Evolutionary conservation across 2,329 filamentous ascomycete genomes (phyloP).

Genomic region (Rhynchosporium agropyri): DNA sequence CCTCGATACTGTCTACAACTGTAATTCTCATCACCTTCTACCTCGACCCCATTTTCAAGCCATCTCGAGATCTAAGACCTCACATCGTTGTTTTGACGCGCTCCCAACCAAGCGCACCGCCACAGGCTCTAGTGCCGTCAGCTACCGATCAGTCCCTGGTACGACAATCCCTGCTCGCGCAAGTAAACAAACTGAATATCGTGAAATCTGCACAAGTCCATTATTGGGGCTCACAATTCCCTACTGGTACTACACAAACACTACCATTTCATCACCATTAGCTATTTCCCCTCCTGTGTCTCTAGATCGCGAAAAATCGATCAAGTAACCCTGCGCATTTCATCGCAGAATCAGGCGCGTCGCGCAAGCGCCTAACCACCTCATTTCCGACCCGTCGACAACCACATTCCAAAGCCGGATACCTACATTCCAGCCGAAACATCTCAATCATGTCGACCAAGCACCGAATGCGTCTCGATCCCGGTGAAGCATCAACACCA

Average conservation of each 20-base stretch:
- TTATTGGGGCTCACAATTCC: neutral
- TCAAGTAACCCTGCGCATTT: neutral
- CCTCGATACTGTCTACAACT: too few relatives aligned
- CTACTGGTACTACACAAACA: neutral
- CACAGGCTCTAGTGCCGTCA: neutral
- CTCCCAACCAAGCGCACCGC: neutral
- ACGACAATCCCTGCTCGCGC: neutral
- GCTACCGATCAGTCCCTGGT: neutral
- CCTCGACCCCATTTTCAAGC: too few relatives aligned
- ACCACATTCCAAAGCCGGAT: slow-evolving; percentile 2
- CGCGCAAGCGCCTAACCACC: slow-evolving; percentile 10
- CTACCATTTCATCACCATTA: neutral
- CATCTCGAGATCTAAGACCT: too few relatives aligned
- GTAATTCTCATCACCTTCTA: too few relatives aligned
- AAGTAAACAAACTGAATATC: slow-evolving; percentile 6
- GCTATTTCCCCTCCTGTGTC: too few relatives aligned
- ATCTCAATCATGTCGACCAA: slow-evolving; percentile 16
- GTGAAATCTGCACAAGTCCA: neutral
- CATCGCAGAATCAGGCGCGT: neutral
- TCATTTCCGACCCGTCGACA: slow-evolving; percentile 1
- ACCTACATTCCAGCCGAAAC: neutral
- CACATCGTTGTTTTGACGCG: neutral
- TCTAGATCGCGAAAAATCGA: neutral
- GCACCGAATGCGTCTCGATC: slow-evolving; percentile 18
- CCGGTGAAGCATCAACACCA: slow-evolving; percentile 24